phyloP scores from a whole-genome alignment of 768 basidiomycete genomes.

The Amanita thiersii region DNA sequence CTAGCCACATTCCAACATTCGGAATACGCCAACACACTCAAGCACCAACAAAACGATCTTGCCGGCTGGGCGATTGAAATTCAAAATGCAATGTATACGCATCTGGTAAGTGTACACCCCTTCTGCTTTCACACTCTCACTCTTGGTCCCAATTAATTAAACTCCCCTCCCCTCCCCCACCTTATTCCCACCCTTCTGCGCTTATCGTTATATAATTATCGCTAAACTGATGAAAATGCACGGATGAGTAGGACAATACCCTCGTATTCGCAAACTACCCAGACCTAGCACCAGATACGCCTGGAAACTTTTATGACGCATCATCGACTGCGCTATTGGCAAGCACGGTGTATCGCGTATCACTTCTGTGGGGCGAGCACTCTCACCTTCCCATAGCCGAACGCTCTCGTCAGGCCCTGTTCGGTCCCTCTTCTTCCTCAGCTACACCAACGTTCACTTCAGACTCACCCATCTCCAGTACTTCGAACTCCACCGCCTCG shows the following conservation, averaged over 20 bases:
- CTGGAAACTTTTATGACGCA: constrained; percentile 60
- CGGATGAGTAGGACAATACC: constrained; percentile 27
- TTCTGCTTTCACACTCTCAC: neutral
- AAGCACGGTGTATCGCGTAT: constrained; percentile 65
- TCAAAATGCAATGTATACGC: constrained; percentile 57
- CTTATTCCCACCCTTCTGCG: no score
- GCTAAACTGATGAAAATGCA: no score
- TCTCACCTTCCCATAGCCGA: constrained; percentile 52
- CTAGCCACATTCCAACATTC: constrained; percentile 66
- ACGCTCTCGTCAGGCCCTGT: constrained; percentile 35
- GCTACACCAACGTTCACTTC: constrained; percentile 9
- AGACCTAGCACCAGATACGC: constrained; percentile 28
- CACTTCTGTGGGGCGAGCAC: constrained; percentile 42
- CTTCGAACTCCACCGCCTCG: constrained; percentile 2
- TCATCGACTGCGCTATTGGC: constrained; percentile 71
- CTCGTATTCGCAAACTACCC: constrained; percentile 69
- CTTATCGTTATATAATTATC: no score
- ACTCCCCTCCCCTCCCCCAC: neutral
- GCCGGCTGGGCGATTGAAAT: constrained; percentile 64
- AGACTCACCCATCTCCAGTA: constrained; percentile 11
- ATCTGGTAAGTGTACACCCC: constrained; percentile 37
- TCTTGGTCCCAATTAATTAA: no score
- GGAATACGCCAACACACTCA: constrained; percentile 38
- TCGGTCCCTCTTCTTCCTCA: constrained; percentile 12
- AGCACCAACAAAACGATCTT: constrained; percentile 49